These are phyloP conservation scores for Stramenopiles sp. DNA, from an alignment of 352 stramenopile genomes.

Conservation along the genomic window DNA sequence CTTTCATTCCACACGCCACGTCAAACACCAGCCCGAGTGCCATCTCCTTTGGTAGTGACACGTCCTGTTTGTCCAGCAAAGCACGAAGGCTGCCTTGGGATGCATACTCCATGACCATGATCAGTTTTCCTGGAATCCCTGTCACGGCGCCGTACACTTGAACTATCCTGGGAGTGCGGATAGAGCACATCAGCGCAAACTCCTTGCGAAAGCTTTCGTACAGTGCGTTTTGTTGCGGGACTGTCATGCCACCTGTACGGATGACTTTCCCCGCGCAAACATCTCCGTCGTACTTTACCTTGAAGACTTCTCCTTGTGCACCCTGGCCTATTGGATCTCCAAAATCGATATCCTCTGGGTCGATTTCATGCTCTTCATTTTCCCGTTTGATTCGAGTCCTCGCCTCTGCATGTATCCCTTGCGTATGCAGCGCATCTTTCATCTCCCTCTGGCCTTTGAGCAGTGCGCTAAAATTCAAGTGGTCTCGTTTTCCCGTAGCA, in stretches of 20 bases:
- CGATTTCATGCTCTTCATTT: background rate
- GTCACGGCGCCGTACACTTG: background rate
- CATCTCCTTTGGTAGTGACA: background rate
- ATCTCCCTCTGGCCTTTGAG: too few relatives aligned
- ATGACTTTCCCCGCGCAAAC: background rate
- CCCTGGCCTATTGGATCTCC: background rate
- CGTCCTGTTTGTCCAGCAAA: background rate
- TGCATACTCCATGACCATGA: background rate
- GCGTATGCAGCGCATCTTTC: too few relatives aligned
- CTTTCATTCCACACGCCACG: background rate
- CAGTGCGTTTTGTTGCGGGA: background rate
- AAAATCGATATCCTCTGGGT: background rate
- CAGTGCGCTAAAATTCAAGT: too few relatives aligned
- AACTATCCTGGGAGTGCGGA: background rate
- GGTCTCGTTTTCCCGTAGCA: too few relatives aligned
- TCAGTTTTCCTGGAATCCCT: background rate
- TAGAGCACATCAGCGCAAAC: background rate
- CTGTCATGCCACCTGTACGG: background rate
- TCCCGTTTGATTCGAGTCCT: background rate
- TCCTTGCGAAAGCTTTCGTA: slow-evolving; percentile 10
- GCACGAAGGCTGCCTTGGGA: background rate
- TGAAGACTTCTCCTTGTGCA: background rate
- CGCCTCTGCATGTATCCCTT: background rate
- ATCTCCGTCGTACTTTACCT: background rate
- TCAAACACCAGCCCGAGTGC: background rate